These are phyloP conservation scores for Lachnellula occidentalis DNA, from an alignment of 2,329 filamentous ascomycete species.

Conservation along the genomic window DNA sequence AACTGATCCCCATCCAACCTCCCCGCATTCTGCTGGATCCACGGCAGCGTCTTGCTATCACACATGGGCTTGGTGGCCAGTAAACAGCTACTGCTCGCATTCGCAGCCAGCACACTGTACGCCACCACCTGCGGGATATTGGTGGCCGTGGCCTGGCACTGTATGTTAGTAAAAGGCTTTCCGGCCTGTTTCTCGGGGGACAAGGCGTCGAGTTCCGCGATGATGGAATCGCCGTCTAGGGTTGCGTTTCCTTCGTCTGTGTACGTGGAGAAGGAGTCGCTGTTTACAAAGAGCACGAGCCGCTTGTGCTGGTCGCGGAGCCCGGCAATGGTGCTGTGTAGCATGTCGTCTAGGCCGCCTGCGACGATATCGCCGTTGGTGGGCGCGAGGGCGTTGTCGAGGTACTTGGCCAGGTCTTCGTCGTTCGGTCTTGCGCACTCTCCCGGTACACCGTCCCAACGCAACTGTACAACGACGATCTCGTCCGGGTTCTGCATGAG, in stretches of 20 bases:
- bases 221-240: conserved; percentile 35
- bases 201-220: conserved; percentile 34
- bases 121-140: conserved; percentile 43
- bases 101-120: conserved; percentile 40
- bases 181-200: conserved; percentile 29
- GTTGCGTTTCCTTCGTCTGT: conserved; percentile 39
- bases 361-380: conserved; percentile 26
- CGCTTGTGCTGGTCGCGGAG: conserved; percentile 34
- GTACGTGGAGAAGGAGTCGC: conserved; percentile 37
- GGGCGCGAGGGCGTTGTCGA: conserved; percentile 32
- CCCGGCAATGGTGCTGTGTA: conserved; percentile 29
- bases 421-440: conserved; percentile 40
- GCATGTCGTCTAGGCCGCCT: conserved; percentile 32
- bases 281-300: conserved; percentile 34
- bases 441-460: conserved; percentile 45
- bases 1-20: conserved; percentile 36
- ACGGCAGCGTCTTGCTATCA: conserved; percentile 43
- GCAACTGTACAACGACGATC: conserved; percentile 44
- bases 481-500: conserved; percentile 37
- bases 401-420: conserved; percentile 36
- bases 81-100: conserved; percentile 40
- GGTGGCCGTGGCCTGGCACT: conserved; percentile 47
- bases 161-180: conserved; percentile 38
- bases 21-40: conserved; percentile 38
- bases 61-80: conserved; percentile 44